Percentiles rank a stretch among this genome's conserved stretches.
Evolutionary conservation across 345 rosid species (phyloP).

Genomic region (Heritiera littoralis): DNA sequence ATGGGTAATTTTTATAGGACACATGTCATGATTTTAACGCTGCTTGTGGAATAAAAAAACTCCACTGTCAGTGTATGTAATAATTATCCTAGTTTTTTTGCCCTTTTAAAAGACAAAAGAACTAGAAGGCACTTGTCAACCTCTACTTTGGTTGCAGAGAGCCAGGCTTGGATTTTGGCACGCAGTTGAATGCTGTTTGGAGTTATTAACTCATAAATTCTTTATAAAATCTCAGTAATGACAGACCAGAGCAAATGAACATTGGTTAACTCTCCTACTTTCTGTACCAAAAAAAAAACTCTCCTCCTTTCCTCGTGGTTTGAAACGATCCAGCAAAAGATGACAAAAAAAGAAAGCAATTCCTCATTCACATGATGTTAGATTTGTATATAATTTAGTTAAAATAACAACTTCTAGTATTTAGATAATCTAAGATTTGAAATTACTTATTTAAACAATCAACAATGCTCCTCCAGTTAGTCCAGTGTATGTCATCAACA

Average conservation of each 20-base stretch:
- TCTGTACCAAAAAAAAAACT: background rate
- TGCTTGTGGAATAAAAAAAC: too few relatives aligned
- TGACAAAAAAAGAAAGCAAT: background rate
- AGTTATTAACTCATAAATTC: background rate
- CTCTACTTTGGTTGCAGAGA: background rate
- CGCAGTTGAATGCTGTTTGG: background rate
- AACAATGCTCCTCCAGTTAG: background rate
- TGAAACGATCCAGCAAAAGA: background rate
- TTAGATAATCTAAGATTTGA: background rate
- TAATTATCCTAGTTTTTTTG: background rate
- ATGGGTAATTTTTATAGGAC: too few relatives aligned
- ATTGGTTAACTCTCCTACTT: background rate
- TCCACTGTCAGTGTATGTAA: too few relatives aligned
- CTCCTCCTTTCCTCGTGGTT: background rate
- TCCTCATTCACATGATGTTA: background rate
- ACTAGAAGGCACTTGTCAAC: background rate
- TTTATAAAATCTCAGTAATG: background rate
- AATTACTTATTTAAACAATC: background rate
- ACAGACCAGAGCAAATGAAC: background rate
- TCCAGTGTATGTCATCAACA: background rate
- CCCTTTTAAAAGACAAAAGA: too few relatives aligned
- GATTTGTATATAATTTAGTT: background rate
- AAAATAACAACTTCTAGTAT: background rate
- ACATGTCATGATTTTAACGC: too few relatives aligned
- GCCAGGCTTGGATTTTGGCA: background rate